phyloP scores from a whole-genome alignment of 306 rosid genomes.

The Cucumis cinereus region DNA sequence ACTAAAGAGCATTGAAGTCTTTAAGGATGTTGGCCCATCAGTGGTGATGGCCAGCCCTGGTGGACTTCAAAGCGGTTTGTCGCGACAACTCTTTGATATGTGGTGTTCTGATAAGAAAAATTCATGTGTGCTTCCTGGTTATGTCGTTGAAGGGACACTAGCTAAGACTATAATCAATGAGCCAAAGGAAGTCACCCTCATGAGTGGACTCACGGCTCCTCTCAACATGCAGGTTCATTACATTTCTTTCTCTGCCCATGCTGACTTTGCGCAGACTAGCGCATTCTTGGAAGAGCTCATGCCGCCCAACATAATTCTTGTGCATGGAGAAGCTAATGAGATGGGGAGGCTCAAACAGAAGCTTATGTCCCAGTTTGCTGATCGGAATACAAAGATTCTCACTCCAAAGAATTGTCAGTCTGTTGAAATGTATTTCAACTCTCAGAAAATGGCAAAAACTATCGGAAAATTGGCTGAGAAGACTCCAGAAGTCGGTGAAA shows the following conservation, averaged over 20 bases:
- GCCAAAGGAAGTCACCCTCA: constrained; percentile 87
- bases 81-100: constrained; percentile 73
- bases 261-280: constrained; percentile 86
- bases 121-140: constrained; percentile 73
- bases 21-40: constrained; percentile 78
- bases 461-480: constrained; percentile 77
- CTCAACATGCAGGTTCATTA: constrained; percentile 93
- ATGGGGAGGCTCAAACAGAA: constrained; percentile 97
- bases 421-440: constrained; percentile 83
- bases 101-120: constrained; percentile 95
- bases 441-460: constrained; percentile 88
- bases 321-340: constrained; percentile 91
- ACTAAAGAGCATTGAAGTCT: constrained; percentile 65
- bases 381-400: constrained; percentile 67
- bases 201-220: constrained; percentile 80
- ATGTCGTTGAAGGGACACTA: constrained; percentile 83
- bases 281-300: constrained; percentile 85
- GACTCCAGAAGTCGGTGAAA: constrained; percentile 60
- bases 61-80: constrained; percentile 84
- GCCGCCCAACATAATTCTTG: constrained; percentile 91
- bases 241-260: constrained; percentile 95
- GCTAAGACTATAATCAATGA: constrained; percentile 84
- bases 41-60: constrained; percentile 99
- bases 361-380: constrained; percentile 64
- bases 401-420: constrained; percentile 93